Evolutionary conservation across 805 yeast genomes (phyloP).

Genomic region (Schwanniomyces polymorphus): DNA sequence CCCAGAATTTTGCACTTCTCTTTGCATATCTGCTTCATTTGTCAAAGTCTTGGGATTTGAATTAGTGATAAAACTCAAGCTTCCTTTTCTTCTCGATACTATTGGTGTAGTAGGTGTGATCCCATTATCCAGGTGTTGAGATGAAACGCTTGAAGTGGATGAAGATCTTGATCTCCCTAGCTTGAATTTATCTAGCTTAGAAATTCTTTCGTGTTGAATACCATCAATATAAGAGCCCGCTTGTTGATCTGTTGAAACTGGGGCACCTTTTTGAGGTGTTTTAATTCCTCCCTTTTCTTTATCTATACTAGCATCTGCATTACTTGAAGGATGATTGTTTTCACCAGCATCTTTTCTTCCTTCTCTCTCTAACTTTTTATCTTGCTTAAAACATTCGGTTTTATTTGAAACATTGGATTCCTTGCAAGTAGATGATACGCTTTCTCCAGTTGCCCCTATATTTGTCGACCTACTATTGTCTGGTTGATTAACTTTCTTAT

Average conservation of each 20-base stretch:
- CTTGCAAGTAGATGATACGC: not conserved
- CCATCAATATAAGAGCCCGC: not conserved
- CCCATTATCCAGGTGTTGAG: conserved; percentile 4
- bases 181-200: conserved; percentile 22
- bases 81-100: conserved; percentile 10
- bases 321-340: not conserved
- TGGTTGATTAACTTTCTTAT: not conserved
- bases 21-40: conserved; percentile 8
- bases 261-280: not conserved
- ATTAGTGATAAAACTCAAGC: conserved; percentile 7
- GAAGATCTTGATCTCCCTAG: conserved; percentile 28
- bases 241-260: not conserved
- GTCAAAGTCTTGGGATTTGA: not conserved
- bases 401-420: not conserved
- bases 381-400: not conserved
- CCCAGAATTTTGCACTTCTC: conserved; percentile 15
- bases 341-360: conserved; percentile 1
- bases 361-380: not conserved
- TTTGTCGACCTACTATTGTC: not conserved
- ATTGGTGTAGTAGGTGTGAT: conserved; percentile 3
- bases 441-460: not conserved
- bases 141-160: conserved; percentile 11
- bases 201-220: conserved; percentile 7
- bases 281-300: not conserved
- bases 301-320: not conserved